Percentiles rank a stretch among this genome's conserved stretches.
These are phyloP conservation scores for Dendrobium catenatum DNA, from an alignment of 106 monocot genomes.

Conservation along the genomic window DNA sequence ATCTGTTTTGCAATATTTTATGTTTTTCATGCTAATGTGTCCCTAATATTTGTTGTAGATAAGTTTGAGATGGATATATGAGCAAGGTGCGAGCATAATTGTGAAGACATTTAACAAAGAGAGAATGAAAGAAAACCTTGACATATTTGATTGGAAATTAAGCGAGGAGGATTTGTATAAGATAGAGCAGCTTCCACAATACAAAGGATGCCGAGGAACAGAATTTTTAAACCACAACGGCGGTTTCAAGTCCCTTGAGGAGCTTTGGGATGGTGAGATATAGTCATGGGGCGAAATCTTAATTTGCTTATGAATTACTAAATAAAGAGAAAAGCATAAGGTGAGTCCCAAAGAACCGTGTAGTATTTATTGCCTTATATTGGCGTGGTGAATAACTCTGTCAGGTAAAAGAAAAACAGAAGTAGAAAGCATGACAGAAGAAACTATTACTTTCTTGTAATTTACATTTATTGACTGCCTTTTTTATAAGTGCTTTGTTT, in stretches of 20 bases:
- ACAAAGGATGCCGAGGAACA: slow-evolving; percentile 1
- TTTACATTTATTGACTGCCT: no score
- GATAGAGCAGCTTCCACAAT: slow-evolving; percentile 34
- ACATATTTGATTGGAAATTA: slow-evolving; percentile 46
- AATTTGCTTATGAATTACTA: no score
- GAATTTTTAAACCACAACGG: not conserved
- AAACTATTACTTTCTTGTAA: no score
- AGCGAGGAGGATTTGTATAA: slow-evolving; percentile 25
- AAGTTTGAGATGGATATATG: slow-evolving; percentile 33
- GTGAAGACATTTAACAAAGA: slow-evolving; percentile 44
- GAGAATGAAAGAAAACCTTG: slow-evolving; percentile 31
- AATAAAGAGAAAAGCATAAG: no score
- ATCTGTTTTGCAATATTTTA: no score
- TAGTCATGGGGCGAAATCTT: not conserved
- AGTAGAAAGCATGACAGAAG: no score
- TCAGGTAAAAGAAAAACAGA: no score
- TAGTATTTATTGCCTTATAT: no score
- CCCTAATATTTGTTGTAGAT: slow-evolving; percentile 5
- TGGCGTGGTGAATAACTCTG: no score
- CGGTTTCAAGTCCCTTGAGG: not conserved
- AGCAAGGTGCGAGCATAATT: slow-evolving; percentile 38
- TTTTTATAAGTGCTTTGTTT: no score
- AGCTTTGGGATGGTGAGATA: not conserved
- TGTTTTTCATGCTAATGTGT: no score
- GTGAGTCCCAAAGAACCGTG: no score